Conservation (phyloP, 768 basidiomycete genomes). For the Boletus sp. region DNA sequence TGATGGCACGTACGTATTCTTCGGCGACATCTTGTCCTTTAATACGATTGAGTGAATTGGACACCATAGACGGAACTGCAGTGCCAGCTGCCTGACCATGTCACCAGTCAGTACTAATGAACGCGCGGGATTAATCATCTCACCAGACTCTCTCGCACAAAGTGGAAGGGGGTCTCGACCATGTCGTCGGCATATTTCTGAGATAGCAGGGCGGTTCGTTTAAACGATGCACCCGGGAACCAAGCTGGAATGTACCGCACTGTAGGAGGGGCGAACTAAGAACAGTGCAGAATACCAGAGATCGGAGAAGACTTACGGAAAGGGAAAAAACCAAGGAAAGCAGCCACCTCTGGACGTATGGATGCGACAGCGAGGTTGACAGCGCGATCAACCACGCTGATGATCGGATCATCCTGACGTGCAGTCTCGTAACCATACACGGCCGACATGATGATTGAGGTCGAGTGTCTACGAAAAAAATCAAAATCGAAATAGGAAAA, state of each 20-base stretch:
- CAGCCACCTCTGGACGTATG: constrained; percentile 29
- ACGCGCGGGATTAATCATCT: neutral
- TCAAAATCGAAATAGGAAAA: neutral
- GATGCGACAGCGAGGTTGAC: constrained; percentile 16
- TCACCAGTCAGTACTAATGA: neutral
- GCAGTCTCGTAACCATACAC: constrained; percentile 31
- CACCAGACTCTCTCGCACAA: constrained; percentile 33
- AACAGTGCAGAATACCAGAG: neutral
- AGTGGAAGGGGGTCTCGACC: constrained; percentile 32
- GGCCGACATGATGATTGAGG: constrained; percentile 29
- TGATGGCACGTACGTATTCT: constrained; percentile 20
- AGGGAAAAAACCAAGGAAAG: constrained; percentile 36
- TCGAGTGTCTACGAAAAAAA: constrained; percentile 16
- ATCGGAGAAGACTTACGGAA: constrained; percentile 29
- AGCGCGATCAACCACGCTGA: constrained; percentile 26
- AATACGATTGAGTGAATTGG: constrained; percentile 16
- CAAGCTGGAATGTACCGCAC: constrained; percentile 38
- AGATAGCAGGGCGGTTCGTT: constrained; percentile 26
- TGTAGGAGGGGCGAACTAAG: constrained; percentile 1
- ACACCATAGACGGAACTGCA: constrained; percentile 28
- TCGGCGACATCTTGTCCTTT: constrained; percentile 1
- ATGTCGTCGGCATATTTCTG: constrained; percentile 18
- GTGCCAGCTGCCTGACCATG: constrained; percentile 21
- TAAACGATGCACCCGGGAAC: constrained; percentile 39
- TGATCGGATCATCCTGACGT: constrained; percentile 24